Evolutionary conservation across 768 basidiomycete genomes (phyloP).

Genomic region (Mycena amicta): DNA sequence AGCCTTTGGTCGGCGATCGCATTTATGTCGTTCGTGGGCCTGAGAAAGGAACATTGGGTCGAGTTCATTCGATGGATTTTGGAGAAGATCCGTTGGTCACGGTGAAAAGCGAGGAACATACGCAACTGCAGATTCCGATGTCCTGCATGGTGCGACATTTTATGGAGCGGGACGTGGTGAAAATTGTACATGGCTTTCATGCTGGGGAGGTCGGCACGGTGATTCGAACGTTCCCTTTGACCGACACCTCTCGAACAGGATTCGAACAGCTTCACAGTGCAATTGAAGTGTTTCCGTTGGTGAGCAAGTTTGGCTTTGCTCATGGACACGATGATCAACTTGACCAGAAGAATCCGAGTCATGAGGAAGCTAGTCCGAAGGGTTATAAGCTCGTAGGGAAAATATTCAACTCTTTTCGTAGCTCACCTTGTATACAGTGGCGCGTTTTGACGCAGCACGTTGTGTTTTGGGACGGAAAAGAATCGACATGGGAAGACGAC

Average conservation of each 20-base stretch:
- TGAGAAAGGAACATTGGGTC: background rate
- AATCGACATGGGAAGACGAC: background rate
- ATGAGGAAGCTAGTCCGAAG: background rate
- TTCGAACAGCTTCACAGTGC: background rate
- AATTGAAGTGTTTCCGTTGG: background rate
- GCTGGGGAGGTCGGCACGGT: slow-evolving; percentile 1
- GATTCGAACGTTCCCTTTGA: background rate
- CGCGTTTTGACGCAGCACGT: background rate
- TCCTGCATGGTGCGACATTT: background rate
- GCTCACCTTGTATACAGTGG: background rate
- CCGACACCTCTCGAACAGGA: background rate
- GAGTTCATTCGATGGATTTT: background rate
- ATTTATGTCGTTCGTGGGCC: background rate
- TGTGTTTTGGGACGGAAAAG: background rate
- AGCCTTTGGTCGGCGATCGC: background rate
- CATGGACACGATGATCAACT: background rate
- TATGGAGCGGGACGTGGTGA: background rate
- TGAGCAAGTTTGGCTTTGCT: background rate
- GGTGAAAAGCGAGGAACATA: background rate
- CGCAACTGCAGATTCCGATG: background rate
- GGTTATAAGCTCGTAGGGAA: background rate
- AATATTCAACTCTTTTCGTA: too few relatives aligned
- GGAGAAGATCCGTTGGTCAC: background rate
- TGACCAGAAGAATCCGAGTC: background rate
- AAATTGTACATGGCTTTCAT: background rate